Evolutionary conservation across 345 rosid genomes (phyloP).

Genomic region (Trapa bicornis): DNA sequence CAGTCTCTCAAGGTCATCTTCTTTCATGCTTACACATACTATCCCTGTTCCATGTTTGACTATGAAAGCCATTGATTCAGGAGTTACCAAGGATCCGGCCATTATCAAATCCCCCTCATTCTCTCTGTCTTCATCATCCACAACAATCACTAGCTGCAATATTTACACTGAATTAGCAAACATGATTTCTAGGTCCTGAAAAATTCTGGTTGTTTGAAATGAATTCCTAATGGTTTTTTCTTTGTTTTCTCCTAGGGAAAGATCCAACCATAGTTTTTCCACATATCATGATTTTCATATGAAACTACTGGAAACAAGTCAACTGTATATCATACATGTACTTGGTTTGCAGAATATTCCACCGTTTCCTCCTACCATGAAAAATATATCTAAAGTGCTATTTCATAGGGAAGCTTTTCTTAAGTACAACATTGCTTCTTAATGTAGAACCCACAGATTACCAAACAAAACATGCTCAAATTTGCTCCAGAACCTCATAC

Average conservation of each 20-base stretch:
- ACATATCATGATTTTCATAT: no score
- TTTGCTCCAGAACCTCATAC: not conserved
- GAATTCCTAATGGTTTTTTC: not conserved
- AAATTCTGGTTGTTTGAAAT: not conserved
- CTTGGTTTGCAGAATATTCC: no score
- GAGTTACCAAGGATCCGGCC: slow-evolving; percentile 70
- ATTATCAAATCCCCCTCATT: slow-evolving; percentile 88
- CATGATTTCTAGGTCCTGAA: not conserved
- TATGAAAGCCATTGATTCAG: slow-evolving; percentile 82
- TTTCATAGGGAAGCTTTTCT: not conserved
- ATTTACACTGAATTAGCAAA: slow-evolving; percentile 3
- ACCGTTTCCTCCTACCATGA: no score
- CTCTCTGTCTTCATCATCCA: slow-evolving; percentile 91
- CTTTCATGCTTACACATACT: slow-evolving; percentile 80
- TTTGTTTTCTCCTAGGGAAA: not conserved
- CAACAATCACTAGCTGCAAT: slow-evolving; percentile 51
- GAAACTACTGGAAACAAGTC: not conserved
- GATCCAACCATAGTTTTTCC: not conserved
- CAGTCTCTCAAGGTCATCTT: slow-evolving; percentile 65
- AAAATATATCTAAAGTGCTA: not conserved
- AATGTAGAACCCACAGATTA: not conserved
- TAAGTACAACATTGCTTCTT: no score
- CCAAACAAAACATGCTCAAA: not conserved
- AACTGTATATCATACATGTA: not conserved
- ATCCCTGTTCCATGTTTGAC: slow-evolving; percentile 90